Conservation (phyloP, 805 yeast genomes). For the Saturnispora halmiae region DNA sequence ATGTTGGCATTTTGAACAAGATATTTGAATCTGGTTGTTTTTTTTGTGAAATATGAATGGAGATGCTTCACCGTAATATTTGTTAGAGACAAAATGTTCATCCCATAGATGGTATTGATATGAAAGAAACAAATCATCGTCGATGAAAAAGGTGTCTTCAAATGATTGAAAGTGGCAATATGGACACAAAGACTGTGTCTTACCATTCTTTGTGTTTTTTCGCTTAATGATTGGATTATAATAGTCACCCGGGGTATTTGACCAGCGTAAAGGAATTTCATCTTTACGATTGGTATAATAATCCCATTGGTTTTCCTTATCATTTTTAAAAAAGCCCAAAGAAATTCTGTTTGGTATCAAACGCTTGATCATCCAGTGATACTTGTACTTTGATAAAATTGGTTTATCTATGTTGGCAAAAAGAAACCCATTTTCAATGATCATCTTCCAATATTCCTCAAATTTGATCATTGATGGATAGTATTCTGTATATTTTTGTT, state of each 20-base stretch:
- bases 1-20: neutral
- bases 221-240: conserved; percentile 3
- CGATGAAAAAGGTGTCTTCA: neutral
- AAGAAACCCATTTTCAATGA: neutral
- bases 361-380: conserved; percentile 1
- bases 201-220: neutral
- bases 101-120: conserved; percentile 6
- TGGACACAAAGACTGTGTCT: conserved; percentile 4
- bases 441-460: neutral
- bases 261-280: conserved; percentile 3
- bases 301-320: conserved; percentile 2
- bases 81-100: conserved; percentile 2
- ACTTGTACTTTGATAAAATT: neutral
- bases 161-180: conserved; percentile 1
- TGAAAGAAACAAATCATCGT: conserved; percentile 3
- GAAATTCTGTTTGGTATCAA: neutral
- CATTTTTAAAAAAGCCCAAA: neutral
- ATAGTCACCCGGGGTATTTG: neutral
- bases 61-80: neutral
- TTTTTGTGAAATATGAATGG: neutral
- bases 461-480: neutral
- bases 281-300: neutral
- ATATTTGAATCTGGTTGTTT: neutral
- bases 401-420: neutral
- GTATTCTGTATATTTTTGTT: neutral